Conservation (phyloP, 768 basidiomycete genomes). For the Plicaturopsis crispa region DNA sequence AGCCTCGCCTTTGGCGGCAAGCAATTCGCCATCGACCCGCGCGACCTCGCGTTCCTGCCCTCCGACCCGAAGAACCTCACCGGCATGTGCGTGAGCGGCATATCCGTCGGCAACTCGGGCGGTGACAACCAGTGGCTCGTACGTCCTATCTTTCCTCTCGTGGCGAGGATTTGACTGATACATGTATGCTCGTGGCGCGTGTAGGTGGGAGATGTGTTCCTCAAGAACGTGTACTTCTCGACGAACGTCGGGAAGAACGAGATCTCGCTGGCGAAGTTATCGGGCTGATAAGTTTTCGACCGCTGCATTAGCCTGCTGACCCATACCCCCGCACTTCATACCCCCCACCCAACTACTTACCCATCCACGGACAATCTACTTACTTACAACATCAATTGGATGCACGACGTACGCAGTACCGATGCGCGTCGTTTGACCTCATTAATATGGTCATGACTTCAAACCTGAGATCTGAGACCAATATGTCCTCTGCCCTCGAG, state of each 20-base stretch:
- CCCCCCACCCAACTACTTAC: no score
- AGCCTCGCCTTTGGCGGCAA: constrained; percentile 50
- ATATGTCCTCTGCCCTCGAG: no score
- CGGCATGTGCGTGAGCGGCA: constrained; percentile 66
- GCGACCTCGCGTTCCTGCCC: constrained; percentile 57
- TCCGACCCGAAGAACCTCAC: constrained; percentile 38
- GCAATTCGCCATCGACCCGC: constrained; percentile 54
- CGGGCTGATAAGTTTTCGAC: no score
- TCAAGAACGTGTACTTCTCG: constrained; percentile 74
- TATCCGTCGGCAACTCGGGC: constrained; percentile 54
- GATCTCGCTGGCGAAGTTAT: constrained; percentile 54
- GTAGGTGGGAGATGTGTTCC: constrained; percentile 63
- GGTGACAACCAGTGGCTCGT: constrained; percentile 63
- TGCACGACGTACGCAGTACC: no score
- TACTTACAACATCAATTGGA: no score
- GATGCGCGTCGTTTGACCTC: no score
- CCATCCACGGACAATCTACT: no score
- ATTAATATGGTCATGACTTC: no score
- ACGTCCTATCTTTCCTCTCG: not conserved
- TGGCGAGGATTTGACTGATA: not conserved
- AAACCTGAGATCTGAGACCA: no score
- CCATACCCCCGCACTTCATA: no score
- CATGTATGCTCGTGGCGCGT: no score
- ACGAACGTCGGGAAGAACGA: constrained; percentile 51
- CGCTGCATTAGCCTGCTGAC: no score